Percentiles rank a stretch among this genome's conserved stretches.
Conservation (phyloP, 2,329 filamentous ascomycete genomes). For the Dothistroma pini region DNA sequence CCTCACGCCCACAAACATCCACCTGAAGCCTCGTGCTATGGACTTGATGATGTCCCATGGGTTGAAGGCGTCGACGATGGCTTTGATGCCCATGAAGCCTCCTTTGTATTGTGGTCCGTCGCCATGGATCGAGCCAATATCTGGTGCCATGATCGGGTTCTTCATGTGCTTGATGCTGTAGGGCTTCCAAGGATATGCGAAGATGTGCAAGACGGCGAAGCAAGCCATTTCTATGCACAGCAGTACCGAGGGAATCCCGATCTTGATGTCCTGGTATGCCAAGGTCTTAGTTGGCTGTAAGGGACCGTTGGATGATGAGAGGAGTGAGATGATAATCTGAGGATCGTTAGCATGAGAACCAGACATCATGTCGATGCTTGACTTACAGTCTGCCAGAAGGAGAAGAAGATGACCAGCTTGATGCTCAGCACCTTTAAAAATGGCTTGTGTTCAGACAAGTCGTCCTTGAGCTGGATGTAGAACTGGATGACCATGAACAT, state of each 20-base stretch:
- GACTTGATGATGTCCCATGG: slow-evolving; percentile 81
- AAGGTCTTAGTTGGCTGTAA: slow-evolving; percentile 61
- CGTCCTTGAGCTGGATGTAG: slow-evolving; percentile 69
- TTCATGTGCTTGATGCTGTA: slow-evolving; percentile 51
- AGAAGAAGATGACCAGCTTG: slow-evolving; percentile 87
- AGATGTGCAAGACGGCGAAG: slow-evolving; percentile 74
- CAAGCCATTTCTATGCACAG: slow-evolving; percentile 82
- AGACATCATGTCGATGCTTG: background rate
- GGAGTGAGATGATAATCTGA: slow-evolving; percentile 56
- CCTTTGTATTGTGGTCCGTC: slow-evolving; percentile 51
- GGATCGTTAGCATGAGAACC: slow-evolving; percentile 8
- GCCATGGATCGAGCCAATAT: slow-evolving; percentile 21
- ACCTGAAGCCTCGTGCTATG: slow-evolving; percentile 70
- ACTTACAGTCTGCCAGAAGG: slow-evolving; percentile 72
- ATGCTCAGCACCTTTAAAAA: slow-evolving; percentile 81
- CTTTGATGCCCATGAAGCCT: slow-evolving; percentile 61
- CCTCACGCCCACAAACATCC: slow-evolving; percentile 73
- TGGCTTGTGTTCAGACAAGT: slow-evolving; percentile 65
- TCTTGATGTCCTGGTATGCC: slow-evolving; percentile 70
- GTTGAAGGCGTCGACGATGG: slow-evolving; percentile 69
- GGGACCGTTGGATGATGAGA: slow-evolving; percentile 58
- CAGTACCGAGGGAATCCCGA: slow-evolving; percentile 73
- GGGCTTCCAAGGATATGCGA: slow-evolving; percentile 73
- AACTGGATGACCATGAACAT: slow-evolving; percentile 91
- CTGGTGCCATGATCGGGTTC: slow-evolving; percentile 26